A percentile compares a stretch with the other conserved stretches of the same genome.
These are phyloP conservation scores for Psidium friedrichsthalianum DNA, from an alignment of 345 rosid species.

Conservation along the genomic window DNA sequence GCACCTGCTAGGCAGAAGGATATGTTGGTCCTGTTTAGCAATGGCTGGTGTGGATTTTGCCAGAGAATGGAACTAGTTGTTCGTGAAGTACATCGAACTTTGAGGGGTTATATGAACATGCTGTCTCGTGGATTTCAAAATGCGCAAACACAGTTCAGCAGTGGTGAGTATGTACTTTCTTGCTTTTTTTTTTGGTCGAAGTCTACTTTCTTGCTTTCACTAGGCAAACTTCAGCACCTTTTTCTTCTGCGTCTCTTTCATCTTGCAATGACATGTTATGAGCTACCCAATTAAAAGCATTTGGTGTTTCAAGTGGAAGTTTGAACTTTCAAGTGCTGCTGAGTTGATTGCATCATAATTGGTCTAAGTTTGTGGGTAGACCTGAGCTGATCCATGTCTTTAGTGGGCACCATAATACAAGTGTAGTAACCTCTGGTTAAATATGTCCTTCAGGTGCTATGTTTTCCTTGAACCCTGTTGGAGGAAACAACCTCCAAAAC, in stretches of 20 bases:
- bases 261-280: not conserved
- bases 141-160: slow-evolving; percentile 16
- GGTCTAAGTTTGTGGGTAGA: not conserved
- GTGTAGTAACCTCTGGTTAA: not conserved
- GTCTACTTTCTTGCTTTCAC: not conserved
- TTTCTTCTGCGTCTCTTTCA: not conserved
- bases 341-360: not conserved
- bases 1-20: slow-evolving; percentile 44
- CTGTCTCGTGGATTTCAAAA: slow-evolving; percentile 26
- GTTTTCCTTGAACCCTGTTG: not conserved
- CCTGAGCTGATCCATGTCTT: not conserved
- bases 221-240: not conserved
- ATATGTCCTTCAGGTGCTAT: not conserved
- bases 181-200: not conserved
- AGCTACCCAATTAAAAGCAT: not conserved
- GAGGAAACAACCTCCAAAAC: not conserved
- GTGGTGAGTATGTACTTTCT: slow-evolving; percentile 27
- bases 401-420: not conserved
- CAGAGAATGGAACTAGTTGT: slow-evolving; percentile 88
- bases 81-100: slow-evolving; percentile 66
- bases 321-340: not conserved
- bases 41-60: slow-evolving; percentile 88
- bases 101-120: slow-evolving; percentile 36
- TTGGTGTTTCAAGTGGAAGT: not conserved
- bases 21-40: slow-evolving; percentile 83